Evolutionary conservation across 805 yeast genomes (phyloP), one percentile per base, ranked within the genome.

Genomic region (Blastobotrys peoriensis): DNA sequence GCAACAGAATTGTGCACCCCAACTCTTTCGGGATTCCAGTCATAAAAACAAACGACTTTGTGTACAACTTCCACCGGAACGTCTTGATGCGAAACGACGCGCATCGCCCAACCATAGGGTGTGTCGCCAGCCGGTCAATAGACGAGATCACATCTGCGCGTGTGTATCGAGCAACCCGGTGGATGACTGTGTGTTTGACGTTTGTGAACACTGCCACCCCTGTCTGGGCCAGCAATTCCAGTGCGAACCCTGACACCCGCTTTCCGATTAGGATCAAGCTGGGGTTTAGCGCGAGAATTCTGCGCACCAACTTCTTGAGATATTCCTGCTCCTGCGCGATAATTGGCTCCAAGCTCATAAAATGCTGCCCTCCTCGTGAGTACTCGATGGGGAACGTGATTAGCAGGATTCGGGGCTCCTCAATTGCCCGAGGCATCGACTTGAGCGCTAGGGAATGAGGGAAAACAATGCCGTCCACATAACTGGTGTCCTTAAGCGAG

Each of bases 321-420:
- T 83, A 91, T 53, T 91, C 96, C 39, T 76, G 69, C 58, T 91
- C 97, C 59, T 93, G 98, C 0, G 91, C 84, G 40, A 86, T 69
- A 1, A 91, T 81, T 1, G 94, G 84, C 46, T 86, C 84, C 45
- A 89, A 67, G 57, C 95, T 84, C 62, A 87, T 78, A 47, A 87
- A 83, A 49, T 80, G 86, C 52, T 83, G 87, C 2, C 50, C 56
- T 34, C 78, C 79, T 48, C 82, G 79, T 47, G 80, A 70, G 53
- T 87, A 93, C 58, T 89, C 98, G 20, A 93, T 66, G 0, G 97
- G 96, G 56, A 93, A 93, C 71, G 88, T 81, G 4, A 93, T 72
- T 15, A 94, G 69, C 47, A 91, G 78, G 33, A 93, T 83, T 44
- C 80, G 75, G 0, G 99, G 98, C 41, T 76, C 71, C 0, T 59